Evolutionary conservation across 768 basidiomycete genomes (phyloP).

Genomic region (Pluteus cervinus): DNA sequence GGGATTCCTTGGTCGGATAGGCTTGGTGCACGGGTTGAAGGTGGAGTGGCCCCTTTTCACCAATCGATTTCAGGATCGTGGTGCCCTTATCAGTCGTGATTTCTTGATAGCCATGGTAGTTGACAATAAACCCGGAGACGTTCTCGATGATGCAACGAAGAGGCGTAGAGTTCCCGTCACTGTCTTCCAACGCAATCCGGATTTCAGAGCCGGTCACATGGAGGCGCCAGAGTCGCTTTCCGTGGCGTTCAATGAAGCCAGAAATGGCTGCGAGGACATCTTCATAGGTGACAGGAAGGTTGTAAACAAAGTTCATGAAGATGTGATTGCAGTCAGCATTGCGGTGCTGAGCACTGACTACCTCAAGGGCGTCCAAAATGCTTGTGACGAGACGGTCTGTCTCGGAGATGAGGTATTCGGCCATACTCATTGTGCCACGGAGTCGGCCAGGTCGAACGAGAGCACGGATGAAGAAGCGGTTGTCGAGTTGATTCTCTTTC

Average conservation of each 20-base stretch:
- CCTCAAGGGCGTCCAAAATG: constrained; percentile 91
- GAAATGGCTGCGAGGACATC: constrained; percentile 95
- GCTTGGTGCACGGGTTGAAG: constrained; percentile 90
- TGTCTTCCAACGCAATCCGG: constrained; percentile 90
- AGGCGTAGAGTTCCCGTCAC: constrained; percentile 89
- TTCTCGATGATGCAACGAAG: constrained; percentile 99
- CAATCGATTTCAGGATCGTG: constrained; percentile 95
- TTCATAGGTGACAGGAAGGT: constrained; percentile 90
- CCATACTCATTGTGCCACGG: constrained; percentile 85
- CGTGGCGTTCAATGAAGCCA: constrained; percentile 99
- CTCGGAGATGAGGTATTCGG: constrained; percentile 98
- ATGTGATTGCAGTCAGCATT: constrained; percentile 98
- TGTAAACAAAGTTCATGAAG: constrained; percentile 99
- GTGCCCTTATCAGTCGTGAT: constrained; percentile 94
- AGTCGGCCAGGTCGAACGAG: constrained; percentile 94
- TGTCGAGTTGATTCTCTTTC: constrained; percentile 95
- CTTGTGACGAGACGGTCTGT: constrained; percentile 94
- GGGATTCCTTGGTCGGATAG: constrained; percentile 95
- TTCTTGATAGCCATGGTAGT: constrained; percentile 97
- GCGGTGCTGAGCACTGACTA: constrained; percentile 84
- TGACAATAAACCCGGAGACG: constrained; percentile 97
- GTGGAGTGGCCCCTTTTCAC: constrained; percentile 95
- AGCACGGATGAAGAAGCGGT: constrained; percentile 96
- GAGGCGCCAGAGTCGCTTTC: constrained; percentile 95
- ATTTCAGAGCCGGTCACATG: constrained; percentile 99